Conservation (phyloP, 2,329 filamentous ascomycete genomes). For the Cercospora berteroae region DNA sequence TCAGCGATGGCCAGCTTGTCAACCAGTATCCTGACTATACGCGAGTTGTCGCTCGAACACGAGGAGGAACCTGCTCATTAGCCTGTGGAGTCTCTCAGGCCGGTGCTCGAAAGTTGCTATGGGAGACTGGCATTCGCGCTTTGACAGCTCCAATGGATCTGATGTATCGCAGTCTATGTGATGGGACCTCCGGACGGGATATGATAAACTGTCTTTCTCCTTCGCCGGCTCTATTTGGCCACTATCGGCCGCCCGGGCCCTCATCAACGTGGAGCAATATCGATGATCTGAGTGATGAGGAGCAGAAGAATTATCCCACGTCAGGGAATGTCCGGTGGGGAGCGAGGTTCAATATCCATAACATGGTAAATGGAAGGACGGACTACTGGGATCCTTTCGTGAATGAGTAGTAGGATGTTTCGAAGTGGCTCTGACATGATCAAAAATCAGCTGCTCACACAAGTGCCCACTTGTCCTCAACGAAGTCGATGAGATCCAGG, state of each 20-base stretch:
- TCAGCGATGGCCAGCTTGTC: not conserved
- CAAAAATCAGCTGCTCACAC: not conserved
- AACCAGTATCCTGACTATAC: not conserved
- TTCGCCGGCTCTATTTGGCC: not conserved
- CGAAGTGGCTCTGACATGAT: not conserved
- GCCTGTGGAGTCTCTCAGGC: not conserved
- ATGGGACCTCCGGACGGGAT: not conserved
- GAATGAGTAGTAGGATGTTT: not conserved
- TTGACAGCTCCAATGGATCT: not conserved
- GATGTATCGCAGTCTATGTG: not conserved
- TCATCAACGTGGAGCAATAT: not conserved
- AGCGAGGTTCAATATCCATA: not conserved
- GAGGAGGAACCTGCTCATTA: not conserved
- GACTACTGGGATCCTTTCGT: not conserved
- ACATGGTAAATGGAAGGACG: not conserved
- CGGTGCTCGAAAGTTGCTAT: not conserved
- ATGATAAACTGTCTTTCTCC: not conserved
- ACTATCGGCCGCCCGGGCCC: not conserved
- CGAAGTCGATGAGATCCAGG: conserved; percentile 37
- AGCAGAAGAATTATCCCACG: not conserved
- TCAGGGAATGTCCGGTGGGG: not conserved
- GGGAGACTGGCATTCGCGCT: not conserved
- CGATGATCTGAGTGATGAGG: not conserved
- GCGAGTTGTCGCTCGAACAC: not conserved
- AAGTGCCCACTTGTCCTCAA: conserved; percentile 32